phyloP scores from a whole-genome alignment of 495 filamentous ascomycete species.

The Penicillium egyptiacum region DNA sequence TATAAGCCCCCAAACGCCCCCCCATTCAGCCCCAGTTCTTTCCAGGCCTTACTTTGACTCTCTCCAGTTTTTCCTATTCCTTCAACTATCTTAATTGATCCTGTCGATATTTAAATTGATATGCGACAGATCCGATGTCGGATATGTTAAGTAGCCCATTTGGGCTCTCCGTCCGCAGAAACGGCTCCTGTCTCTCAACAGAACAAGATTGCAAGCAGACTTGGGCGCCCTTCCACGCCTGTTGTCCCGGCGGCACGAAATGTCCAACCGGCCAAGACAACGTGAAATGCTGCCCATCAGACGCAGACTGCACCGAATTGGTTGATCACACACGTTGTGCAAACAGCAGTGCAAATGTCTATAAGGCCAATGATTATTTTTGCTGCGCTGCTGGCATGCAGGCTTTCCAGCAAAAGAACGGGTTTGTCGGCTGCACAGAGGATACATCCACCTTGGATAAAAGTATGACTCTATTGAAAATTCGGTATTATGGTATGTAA shows the following conservation, averaged over 20 bases:
- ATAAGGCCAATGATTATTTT: constrained; percentile 6
- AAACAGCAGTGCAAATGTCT: constrained; percentile 12
- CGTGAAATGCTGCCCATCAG: constrained; percentile 9
- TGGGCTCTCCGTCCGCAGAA: constrained; percentile 10
- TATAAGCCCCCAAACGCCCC: not conserved
- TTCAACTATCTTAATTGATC: not conserved
- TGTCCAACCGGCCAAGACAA: constrained; percentile 5
- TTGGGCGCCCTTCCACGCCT: constrained; percentile 7
- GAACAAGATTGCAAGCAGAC: constrained; percentile 6
- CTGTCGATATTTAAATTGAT: no score
- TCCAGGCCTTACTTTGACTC: not conserved
- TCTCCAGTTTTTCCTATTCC: not conserved
- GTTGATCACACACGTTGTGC: constrained; percentile 7
- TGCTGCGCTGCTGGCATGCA: not conserved
- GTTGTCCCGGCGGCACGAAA: constrained; percentile 6
- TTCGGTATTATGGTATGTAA: constrained; percentile 4
- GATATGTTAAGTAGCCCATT: constrained; percentile 8
- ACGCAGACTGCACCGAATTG: constrained; percentile 7
- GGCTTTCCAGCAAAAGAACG: constrained; percentile 1
- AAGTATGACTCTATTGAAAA: not conserved
- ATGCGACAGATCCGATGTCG: constrained; percentile 8
- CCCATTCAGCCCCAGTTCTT: not conserved
- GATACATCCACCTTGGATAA: not conserved
- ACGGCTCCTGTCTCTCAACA: constrained; percentile 7
- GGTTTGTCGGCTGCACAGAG: constrained; percentile 8